phyloP scores from a whole-genome alignment of 768 basidiomycete species.

The Hygrocybe coccinea region DNA sequence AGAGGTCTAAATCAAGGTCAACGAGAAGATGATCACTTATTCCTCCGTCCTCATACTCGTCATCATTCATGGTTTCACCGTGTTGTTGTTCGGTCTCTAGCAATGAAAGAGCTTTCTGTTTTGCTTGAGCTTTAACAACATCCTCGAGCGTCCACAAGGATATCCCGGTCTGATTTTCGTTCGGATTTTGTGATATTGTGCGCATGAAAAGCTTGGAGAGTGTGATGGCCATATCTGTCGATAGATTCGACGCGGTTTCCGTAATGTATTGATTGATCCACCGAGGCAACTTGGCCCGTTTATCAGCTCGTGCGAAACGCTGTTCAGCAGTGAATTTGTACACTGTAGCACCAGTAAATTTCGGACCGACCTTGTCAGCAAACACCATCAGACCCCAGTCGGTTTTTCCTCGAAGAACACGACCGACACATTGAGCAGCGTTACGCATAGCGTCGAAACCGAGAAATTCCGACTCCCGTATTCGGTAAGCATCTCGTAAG shows the following conservation, averaged over 20 bases:
- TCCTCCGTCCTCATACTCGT: conserved; percentile 65
- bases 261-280: conserved; percentile 99
- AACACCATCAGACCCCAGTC: conserved; percentile 99
- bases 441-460: conserved; percentile 99
- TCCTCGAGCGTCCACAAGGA: conserved; percentile 95
- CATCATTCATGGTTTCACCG: conserved; percentile 36
- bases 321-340: conserved; percentile 27
- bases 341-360: neutral
- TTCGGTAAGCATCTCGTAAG: conserved; percentile 95
- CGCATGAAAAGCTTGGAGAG: conserved; percentile 96
- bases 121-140: conserved; percentile 78
- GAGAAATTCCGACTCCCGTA: conserved; percentile 96
- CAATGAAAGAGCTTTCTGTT: conserved; percentile 51
- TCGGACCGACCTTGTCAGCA: conserved; percentile 81
- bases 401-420: conserved; percentile 95
- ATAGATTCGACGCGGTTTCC: conserved; percentile 95
- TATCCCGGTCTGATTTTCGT: conserved; percentile 91
- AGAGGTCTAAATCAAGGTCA: conserved; percentile 47
- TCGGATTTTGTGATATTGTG: conserved; percentile 96
- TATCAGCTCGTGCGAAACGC: conserved; percentile 90
- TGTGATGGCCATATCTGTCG: conserved; percentile 95
- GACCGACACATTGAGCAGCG: conserved; percentile 97
- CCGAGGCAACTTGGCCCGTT: conserved; percentile 90
- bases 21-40: conserved; percentile 59
- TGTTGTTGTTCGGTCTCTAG: conserved; percentile 47